Evolutionary conservation across 768 basidiomycete species (phyloP), one percentile per base, ranked within the genome.

Genomic region (Nidularia sp.): DNA sequence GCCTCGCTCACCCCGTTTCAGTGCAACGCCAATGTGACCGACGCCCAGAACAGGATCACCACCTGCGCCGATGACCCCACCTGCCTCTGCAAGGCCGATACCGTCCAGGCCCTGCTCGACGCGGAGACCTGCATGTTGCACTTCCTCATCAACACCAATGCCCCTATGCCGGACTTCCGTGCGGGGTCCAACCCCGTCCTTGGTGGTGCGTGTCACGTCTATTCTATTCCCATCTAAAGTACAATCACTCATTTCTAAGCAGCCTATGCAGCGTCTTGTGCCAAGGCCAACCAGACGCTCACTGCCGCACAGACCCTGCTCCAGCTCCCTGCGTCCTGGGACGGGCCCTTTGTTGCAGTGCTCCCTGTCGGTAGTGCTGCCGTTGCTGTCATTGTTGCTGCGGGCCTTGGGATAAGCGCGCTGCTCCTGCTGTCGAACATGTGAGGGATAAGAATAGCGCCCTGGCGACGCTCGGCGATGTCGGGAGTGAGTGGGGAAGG

Each of bases 41-140:
- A 43, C 10, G 66, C 71, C 13, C 58, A 54, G 22, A 33, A 50
- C 13, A 54, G 29, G 25, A 56, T 73, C 39, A 53, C 74, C 60
- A 65, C 59, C 22, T 88, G 87, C 65, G 62, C 63, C 13, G 62
- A 71, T 50, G 68, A 80, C 55, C 65, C 77, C 34, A 53, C 55
- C 15, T 90, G 88, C 62, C 72, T 87, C 25, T 90, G 88, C 71
- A 59, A 53, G 13, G 53, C 66, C 10, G 60, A 53, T 6, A 77
- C 77, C 2, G 72, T 81, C 33, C 52, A 63, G 1, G 57, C 68
- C 1, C 65, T 90, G 51, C 66, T 72, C 1, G 47, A 59, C 34
- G 87, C 87, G 67, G 78, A 90, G 64, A 80, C 84, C 59, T 90
- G 88, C 72, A 78, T 86, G 75, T 83, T 86, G 61, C 63, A 66